phyloP scores from a whole-genome alignment of 208 protist genomes.

The Crithidia sp. region DNA sequence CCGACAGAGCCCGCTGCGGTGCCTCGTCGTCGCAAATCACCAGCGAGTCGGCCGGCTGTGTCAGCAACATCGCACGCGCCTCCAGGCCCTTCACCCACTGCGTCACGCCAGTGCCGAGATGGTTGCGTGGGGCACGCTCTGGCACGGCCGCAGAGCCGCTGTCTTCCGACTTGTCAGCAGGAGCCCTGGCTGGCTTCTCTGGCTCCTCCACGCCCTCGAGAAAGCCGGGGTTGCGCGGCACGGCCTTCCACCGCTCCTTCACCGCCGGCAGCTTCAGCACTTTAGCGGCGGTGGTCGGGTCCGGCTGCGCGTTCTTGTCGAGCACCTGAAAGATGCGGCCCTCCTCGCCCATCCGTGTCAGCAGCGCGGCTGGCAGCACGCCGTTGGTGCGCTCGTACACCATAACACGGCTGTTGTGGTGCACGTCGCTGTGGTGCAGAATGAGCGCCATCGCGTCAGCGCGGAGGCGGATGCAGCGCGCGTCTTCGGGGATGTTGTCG shows the following conservation, averaged over 20 bases:
- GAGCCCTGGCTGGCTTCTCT: slow-evolving; percentile 12
- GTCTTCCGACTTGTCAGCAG: background rate
- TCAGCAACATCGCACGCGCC: slow-evolving; percentile 57
- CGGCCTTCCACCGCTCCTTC: slow-evolving; percentile 83
- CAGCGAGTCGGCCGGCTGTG: slow-evolving; percentile 71
- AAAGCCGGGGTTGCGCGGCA: slow-evolving; percentile 82
- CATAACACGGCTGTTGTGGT: slow-evolving; percentile 75
- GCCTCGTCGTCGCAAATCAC: slow-evolving; percentile 67
- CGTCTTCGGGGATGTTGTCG: slow-evolving; percentile 67
- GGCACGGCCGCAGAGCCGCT: background rate
- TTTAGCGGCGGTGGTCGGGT: slow-evolving; percentile 60
- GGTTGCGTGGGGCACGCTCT: slow-evolving; percentile 1
- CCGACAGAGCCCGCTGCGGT: slow-evolving; percentile 36
- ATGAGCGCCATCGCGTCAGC: slow-evolving; percentile 88
- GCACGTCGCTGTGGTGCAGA: slow-evolving; percentile 85
- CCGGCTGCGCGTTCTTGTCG: slow-evolving; percentile 79
- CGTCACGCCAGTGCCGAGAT: slow-evolving; percentile 32
- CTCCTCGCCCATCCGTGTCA: slow-evolving; percentile 69
- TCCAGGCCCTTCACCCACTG: slow-evolving; percentile 84
- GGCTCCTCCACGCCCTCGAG: slow-evolving; percentile 53
- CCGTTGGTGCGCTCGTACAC: slow-evolving; percentile 86
- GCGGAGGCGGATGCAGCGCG: slow-evolving; percentile 67
- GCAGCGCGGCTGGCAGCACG: slow-evolving; percentile 69
- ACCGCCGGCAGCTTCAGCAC: slow-evolving; percentile 60
- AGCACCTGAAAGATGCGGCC: slow-evolving; percentile 86